Evolutionary conservation across 495 filamentous ascomycete species (phyloP).

Genomic region (Penicillium odoratum): DNA sequence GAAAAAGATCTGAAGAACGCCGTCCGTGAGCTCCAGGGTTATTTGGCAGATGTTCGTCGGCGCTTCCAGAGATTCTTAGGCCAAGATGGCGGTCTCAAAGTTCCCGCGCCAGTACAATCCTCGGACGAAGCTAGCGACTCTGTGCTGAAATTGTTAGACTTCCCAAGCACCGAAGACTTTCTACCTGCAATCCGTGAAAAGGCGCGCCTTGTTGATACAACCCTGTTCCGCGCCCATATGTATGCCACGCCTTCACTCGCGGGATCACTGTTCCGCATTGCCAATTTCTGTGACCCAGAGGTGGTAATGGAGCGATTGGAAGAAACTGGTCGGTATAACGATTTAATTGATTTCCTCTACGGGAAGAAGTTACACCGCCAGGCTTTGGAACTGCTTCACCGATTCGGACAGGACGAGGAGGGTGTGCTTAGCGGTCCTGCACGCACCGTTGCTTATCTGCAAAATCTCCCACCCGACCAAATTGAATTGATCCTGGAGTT

Average conservation of each 20-base stretch:
- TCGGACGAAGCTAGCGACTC: constrained; percentile 48
- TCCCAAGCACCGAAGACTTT: constrained; percentile 56
- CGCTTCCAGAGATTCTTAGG: constrained; percentile 81
- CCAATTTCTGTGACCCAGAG: constrained; percentile 95
- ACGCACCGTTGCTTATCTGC: constrained; percentile 85
- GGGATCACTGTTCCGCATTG: constrained; percentile 88
- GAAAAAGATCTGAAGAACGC: constrained; percentile 65
- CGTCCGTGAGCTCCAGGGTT: constrained; percentile 77
- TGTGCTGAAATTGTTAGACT: constrained; percentile 47
- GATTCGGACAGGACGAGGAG: constrained; percentile 75
- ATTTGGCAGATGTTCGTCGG: constrained; percentile 79
- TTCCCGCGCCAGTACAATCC: constrained; percentile 51
- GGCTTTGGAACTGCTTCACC: constrained; percentile 77
- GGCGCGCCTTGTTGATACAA: constrained; percentile 85
- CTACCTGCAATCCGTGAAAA: constrained; percentile 68
- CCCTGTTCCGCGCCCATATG: constrained; percentile 92
- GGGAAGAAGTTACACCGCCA: constrained; percentile 91
- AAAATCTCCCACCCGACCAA: constrained; percentile 80
- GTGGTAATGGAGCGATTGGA: constrained; percentile 92
- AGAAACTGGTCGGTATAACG: constrained; percentile 84
- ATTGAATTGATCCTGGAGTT: constrained; percentile 93
- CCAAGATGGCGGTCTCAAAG: constrained; percentile 70
- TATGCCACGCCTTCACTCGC: constrained; percentile 80
- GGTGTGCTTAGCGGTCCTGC: constrained; percentile 61
- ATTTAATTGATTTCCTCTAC: constrained; percentile 94